Base-by-base conservation (phyloP, 257 asterid genomes). In the Nicotiana sylvestris region DNA sequence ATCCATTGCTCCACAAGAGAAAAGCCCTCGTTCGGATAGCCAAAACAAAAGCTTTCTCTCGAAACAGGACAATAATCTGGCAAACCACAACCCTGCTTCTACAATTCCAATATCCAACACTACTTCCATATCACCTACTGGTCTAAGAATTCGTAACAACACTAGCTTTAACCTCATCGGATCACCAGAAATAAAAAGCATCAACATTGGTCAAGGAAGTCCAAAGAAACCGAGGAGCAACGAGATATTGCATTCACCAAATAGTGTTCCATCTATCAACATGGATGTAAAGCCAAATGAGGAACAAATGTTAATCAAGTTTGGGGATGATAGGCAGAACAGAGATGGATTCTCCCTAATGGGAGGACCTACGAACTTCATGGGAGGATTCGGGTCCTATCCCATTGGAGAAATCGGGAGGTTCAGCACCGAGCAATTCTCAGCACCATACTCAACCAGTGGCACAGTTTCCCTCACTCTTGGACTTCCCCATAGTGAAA, bases 401-500 rank as follows among this genome's bases (percentile, higher is more conserved):
- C 93, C 98, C 0, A 93, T 93, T 4, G 93, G 87, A 0, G 97
- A 95, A 39, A 88, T 93, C 4, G 97, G 97, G 16, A 66, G 99
- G 78, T 95, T 89, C 77, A 90, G 91, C 9, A 74, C 93, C 0
- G 93, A 93, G 56, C 94, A 89, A 60, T 96, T 92, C 89, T 94
- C 93, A 57, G 82, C 89, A 1, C 88, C 98, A 3, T 95, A 91
- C 80, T 88, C 97, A 0, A 93, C 90, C 5, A 93, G 91, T 51
- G 80, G 80, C 13, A 95, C 91, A 1, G 99, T 95, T 15, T 94
- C 98, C 5, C 97, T 96, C 5, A 94, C 99, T 3, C 78, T 96
- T 25, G 99, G 98, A 67, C 95, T 96, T 30, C 99, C 97, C 3
- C 98, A 92, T 69, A 90, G 95, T 62, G 98, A 95, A 21, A 95